Base-by-base conservation (phyloP, 441 rosid genomes). In the Geranium incanum region DNA sequence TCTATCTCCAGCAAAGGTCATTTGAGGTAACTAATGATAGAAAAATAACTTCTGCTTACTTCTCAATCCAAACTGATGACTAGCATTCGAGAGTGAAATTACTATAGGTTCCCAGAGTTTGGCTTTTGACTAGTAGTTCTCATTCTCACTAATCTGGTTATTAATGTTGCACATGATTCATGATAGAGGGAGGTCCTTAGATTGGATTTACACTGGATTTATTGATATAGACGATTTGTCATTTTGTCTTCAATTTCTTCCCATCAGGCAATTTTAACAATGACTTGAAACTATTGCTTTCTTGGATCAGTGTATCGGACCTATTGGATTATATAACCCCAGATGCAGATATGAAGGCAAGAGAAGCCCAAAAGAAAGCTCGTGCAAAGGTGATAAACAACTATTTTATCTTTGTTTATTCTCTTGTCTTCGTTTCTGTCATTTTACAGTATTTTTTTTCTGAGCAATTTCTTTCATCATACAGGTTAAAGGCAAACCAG, bases 1-100 rank as follows among this genome's bases (percentile, higher is more conserved):
- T 89, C 95, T 48, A 89, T 89, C 78, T 87, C 95, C 70, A 89
- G 95, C 83, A 89, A 87, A 85, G 95, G 95, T 72, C 95, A 89
- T 81, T 78, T 87, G 80, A 89, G 95, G 95, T 89, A 81, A 59
- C 68, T 39, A 36, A 70, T 16, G 4, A 28, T 66, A 62, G 60
- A n/a, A 28, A 63, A 63, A 45, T 74, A 71, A 36, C 45, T 68
- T 68, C 16, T 36, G 57, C 68, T 50, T 68, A 18, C 55, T 0
- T 45, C 39, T 37, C 11, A 68, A 21, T 60, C n/a, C 68, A 59
- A 39, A 68, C 66, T 19, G 23, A 55, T 67, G 68, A 18, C 65
- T 50, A 50, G 36, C 65, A 59, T 1, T 21, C 12, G 11, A 21
- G 36, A 62, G n/a, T 36, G n/a, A 23, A 62, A 62, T 6, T 62